Conservation (phyloP, 2,329 filamentous ascomycete genomes). For the Fusarium xylarioides region DNA sequence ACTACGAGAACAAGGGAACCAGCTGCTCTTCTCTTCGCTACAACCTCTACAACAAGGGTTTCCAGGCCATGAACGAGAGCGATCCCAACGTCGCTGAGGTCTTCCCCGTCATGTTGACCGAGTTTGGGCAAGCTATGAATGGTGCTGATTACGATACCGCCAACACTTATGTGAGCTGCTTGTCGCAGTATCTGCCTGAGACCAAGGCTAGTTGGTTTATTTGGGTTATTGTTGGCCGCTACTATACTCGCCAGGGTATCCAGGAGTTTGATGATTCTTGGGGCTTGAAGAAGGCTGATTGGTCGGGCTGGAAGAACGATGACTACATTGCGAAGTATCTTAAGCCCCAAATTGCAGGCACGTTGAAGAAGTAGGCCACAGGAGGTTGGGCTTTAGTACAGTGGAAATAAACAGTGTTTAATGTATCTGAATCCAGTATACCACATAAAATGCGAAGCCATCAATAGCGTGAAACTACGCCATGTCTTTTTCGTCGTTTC, state of each 20-base stretch:
- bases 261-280: constrained; percentile 67
- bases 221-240: constrained; percentile 67
- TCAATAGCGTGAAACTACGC: too few relatives aligned
- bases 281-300: constrained; percentile 64
- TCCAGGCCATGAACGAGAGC: constrained; percentile 57
- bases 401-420: background rate
- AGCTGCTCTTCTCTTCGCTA: constrained; percentile 58
- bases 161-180: constrained; percentile 60
- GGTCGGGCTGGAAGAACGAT: constrained; percentile 60
- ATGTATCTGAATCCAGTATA: background rate
- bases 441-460: too few relatives aligned
- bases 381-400: rapidly evolving
- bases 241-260: constrained; percentile 62
- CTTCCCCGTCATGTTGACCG: constrained; percentile 56
- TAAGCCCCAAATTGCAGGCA: constrained; percentile 12
- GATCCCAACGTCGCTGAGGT: constrained; percentile 49
- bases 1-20: constrained; percentile 62
- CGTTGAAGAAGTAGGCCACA: background rate
- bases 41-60: constrained; percentile 61
- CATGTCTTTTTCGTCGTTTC: too few relatives aligned
- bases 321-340: constrained; percentile 50
- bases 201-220: constrained; percentile 64
- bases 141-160: constrained; percentile 51
- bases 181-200: constrained; percentile 58
- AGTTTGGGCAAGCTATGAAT: constrained; percentile 64